phyloP scores from a whole-genome alignment of 1,284 basidiomycete species.

The Uromyces viciae-fabae region DNA sequence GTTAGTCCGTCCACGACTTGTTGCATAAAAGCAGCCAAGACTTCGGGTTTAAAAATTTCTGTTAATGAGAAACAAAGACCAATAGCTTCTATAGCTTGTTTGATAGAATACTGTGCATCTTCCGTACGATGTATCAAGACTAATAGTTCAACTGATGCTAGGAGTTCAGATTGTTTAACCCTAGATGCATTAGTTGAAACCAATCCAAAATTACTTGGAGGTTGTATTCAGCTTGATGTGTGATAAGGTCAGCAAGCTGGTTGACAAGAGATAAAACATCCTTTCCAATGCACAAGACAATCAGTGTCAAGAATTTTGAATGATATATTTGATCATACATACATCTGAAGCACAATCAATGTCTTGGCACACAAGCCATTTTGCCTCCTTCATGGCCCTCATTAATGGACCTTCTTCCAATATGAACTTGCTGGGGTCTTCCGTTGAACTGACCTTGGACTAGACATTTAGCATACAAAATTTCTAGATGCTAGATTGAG shows the following conservation, averaged over 20 bases:
- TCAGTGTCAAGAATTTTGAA: neutral
- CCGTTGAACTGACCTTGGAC: slow-evolving; percentile 82
- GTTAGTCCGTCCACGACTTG: slow-evolving; percentile 88
- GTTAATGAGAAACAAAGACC: slow-evolving; percentile 97
- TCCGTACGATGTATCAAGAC: slow-evolving; percentile 72
- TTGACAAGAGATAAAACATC: slow-evolving; percentile 42
- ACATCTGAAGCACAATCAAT: slow-evolving; percentile 84
- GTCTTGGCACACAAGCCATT: slow-evolving; percentile 91
- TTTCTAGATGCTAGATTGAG: slow-evolving; percentile 90
- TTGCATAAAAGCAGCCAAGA: slow-evolving; percentile 94
- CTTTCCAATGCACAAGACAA: neutral
- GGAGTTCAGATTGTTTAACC: slow-evolving; percentile 74
- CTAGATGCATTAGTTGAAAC: slow-evolving; percentile 76
- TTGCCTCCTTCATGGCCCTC: slow-evolving; percentile 81
- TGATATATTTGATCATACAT: slow-evolving; percentile 50
- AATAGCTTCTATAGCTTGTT: slow-evolving; percentile 64
- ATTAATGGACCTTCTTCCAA: slow-evolving; percentile 95
- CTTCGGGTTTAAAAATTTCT: slow-evolving; percentile 91
- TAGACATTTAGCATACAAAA: slow-evolving; percentile 86
- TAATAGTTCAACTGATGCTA: slow-evolving; percentile 92
- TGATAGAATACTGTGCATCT: neutral
- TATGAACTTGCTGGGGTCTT: slow-evolving; percentile 81
- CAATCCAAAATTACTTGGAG: slow-evolving; percentile 74
- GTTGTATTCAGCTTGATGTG: slow-evolving; percentile 53
- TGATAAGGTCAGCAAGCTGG: slow-evolving; percentile 41